Evolutionary conservation across 495 filamentous ascomycete species (phyloP).

Genomic region (Neurospora cerealis): DNA sequence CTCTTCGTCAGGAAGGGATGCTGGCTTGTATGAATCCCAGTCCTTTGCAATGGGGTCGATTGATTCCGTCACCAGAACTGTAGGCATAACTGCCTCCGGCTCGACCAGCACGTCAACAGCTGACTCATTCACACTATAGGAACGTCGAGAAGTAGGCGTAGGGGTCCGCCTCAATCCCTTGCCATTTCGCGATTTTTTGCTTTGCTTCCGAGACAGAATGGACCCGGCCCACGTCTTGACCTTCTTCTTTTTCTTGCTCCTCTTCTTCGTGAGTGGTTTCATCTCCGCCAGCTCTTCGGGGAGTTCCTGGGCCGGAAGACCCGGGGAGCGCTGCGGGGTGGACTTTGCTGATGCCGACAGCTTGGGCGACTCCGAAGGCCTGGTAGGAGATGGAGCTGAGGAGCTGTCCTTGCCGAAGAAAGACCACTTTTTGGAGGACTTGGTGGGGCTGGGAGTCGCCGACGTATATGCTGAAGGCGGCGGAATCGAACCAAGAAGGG

Average conservation of each 20-base stretch:
- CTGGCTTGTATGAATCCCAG: slow-evolving; percentile 11
- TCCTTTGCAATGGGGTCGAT: slow-evolving; percentile 10
- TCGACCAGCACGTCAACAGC: slow-evolving; percentile 11
- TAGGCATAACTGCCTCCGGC: slow-evolving; percentile 16
- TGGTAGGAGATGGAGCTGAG: slow-evolving; percentile 31
- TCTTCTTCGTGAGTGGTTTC: slow-evolving; percentile 36
- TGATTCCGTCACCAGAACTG: slow-evolving; percentile 19
- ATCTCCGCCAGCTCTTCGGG: not conserved
- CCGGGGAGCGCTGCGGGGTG: slow-evolving; percentile 10
- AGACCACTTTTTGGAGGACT: slow-evolving; percentile 40
- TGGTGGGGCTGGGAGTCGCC: slow-evolving; percentile 34
- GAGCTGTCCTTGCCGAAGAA: slow-evolving; percentile 44
- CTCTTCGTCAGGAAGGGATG: slow-evolving; percentile 38
- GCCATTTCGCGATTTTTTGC: slow-evolving; percentile 25
- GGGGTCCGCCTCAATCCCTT: slow-evolving; percentile 33
- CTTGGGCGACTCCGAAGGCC: slow-evolving; percentile 26
- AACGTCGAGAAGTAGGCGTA: slow-evolving; percentile 29
- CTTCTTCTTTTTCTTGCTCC: slow-evolving; percentile 62
- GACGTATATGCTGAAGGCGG: slow-evolving; percentile 17
- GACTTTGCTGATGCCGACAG: not conserved
- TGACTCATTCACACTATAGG: slow-evolving; percentile 9
- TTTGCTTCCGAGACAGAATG: slow-evolving; percentile 58
- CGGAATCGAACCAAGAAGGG: slow-evolving; percentile 30
- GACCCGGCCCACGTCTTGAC: slow-evolving; percentile 75
- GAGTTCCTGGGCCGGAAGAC: not conserved